Base-by-base conservation (phyloP, 306 rosid species). In the Lupinus albus region DNA sequence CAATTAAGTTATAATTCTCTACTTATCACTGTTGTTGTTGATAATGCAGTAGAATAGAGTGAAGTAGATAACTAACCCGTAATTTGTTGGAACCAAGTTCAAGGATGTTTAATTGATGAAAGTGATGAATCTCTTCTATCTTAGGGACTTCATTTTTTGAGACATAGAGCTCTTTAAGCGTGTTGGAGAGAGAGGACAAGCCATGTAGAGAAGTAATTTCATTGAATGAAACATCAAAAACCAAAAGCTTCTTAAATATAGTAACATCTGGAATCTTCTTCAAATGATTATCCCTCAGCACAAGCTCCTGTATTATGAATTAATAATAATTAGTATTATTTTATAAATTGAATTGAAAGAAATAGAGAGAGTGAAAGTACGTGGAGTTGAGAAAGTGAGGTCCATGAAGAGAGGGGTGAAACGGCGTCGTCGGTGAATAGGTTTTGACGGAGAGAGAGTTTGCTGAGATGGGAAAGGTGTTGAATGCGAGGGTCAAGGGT, bases 11-110 rank as follows among this genome's bases (percentile, higher is more conserved):
- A 1, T 33, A 33, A 33, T 6, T 33, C 38, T 33, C 38, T 6
- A 33, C 8, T 33, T 8, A 33, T 0, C 38, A 33, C 38, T 5
- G 38, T n/a, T n/a, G n/a, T n/a, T n/a, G n/a, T n/a, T n/a, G n/a
- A n/a, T n/a, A n/a, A n/a, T n/a, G n/a, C 38, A 33, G 38, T 25
- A 25, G 11, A 25, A 44, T 5, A 4, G 21, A 38, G 46, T 14
- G 50, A 7, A 8, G 2, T 47, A 36, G 41, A 80, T 45, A 11
- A 76, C 92, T 70, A 71, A 89, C 99, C 92, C 95, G 85, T 51
- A 90, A 71, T 78, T 81, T 80, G 67, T 90, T 94, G 61, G 95
- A 94, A 39, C 99, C 97, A 8, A 94, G 97, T 81, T 94, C 97
- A 11, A 90, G 97, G 82, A 94, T 83, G 52, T 38, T 87, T 67